Evolutionary conservation across 2,329 filamentous ascomycete species (phyloP).

Genomic region (Aspergillus eucalypticola): DNA sequence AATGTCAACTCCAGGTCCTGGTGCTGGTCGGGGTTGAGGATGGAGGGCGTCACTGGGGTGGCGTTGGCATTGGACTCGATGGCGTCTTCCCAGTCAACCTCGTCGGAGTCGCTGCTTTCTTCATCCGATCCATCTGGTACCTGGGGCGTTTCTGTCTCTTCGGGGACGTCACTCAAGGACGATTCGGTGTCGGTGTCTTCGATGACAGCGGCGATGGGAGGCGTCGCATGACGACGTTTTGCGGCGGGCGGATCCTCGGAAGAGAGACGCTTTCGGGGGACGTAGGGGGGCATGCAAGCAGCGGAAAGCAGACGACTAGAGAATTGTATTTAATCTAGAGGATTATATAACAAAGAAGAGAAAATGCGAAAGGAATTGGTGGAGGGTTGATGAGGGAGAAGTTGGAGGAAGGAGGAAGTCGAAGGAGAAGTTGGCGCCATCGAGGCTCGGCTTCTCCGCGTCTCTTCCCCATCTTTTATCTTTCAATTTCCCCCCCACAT

Average conservation of each 20-base stretch:
- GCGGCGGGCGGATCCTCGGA: conserved; percentile 36
- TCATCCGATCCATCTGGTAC: conserved; percentile 39
- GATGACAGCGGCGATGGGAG: conserved; percentile 25
- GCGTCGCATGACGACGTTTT: conserved; percentile 37
- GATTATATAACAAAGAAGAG: conserved; percentile 10
- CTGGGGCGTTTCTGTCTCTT: conserved; percentile 26
- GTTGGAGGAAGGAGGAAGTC: conserved; percentile 8
- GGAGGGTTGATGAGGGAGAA: neutral
- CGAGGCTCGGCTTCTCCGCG: neutral
- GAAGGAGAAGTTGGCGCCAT: neutral
- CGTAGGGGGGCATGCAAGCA: conserved; percentile 48
- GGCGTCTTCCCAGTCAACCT: conserved; percentile 61
- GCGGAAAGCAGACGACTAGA: conserved; percentile 12
- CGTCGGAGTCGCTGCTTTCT: conserved; percentile 57
- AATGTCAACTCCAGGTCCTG: conserved; percentile 76
- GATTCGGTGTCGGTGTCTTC: conserved; percentile 36
- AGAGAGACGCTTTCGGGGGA: conserved; percentile 46
- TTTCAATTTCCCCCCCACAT: neutral
- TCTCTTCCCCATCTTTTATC: neutral
- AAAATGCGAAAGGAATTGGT: neutral
- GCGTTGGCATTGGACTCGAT: conserved; percentile 39
- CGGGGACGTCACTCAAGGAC: conserved; percentile 40
- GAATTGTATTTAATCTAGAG: conserved; percentile 12
- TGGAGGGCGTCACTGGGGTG: conserved; percentile 30
- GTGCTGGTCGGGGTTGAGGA: conserved; percentile 49